phyloP scores from a whole-genome alignment of 352 stramenopile species.

The Phytophthora tentaculata region DNA sequence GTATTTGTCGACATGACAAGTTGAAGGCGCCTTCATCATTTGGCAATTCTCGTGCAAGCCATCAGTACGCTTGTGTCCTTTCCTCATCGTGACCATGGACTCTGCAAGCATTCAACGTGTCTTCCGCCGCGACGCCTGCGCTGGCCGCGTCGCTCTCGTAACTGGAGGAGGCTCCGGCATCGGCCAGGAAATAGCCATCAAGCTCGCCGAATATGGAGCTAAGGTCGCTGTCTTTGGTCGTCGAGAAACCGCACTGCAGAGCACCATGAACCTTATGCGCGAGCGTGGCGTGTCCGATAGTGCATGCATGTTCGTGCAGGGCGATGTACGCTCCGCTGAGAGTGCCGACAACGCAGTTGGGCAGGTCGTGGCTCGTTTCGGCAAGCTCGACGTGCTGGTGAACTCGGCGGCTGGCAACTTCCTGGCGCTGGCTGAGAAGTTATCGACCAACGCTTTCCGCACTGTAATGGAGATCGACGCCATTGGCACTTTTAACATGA shows the following conservation, averaged over 20 bases:
- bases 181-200: constrained; percentile 93
- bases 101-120: constrained; percentile 51
- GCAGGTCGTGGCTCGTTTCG: constrained; percentile 80
- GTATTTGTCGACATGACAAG: constrained; percentile 19
- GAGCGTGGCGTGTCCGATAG: constrained; percentile 47
- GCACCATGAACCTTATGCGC: constrained; percentile 68
- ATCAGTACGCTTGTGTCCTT: too few species aligned
- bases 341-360: constrained; percentile 79
- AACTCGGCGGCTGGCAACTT: constrained; percentile 97
- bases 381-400: constrained; percentile 92
- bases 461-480: constrained; percentile 98
- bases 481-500: constrained; percentile 97
- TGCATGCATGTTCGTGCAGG: constrained; percentile 50
- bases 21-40: constrained; percentile 13
- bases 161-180: constrained; percentile 95
- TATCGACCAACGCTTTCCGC: constrained; percentile 94
- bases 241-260: constrained; percentile 89
- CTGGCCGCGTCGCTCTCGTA: constrained; percentile 88
- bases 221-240: constrained; percentile 94
- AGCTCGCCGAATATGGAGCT: constrained; percentile 92
- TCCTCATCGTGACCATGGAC: constrained; percentile 45
- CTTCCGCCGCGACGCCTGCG: constrained; percentile 61
- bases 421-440: constrained; percentile 81
- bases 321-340: constrained; percentile 90
- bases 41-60: neutral